Base-by-base conservation (phyloP, 2,329 filamentous ascomycete species). In the Parastagonospora nodorum region DNA sequence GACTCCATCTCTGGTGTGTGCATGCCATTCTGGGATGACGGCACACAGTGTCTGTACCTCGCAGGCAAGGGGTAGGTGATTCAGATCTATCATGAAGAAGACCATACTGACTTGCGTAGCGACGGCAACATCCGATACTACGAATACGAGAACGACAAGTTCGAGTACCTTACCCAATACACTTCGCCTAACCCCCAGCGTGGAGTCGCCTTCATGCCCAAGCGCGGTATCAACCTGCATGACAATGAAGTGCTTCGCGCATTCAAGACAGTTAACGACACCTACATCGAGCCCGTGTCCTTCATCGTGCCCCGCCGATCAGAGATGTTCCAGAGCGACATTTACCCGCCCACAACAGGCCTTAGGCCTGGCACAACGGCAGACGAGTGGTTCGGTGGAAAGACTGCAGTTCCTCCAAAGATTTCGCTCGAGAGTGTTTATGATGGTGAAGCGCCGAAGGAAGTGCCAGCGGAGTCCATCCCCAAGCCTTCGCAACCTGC, bases 21-120 rank as follows among this genome's bases (percentile, higher is more conserved):
- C 82, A 97, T 99, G 90, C 94, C 94, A 29, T 97, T 99, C 84
- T 99, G 94, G 94, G 94, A 99, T 73, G 93, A 97, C 54, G 91
- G 92, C 54, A 96, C 90, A 45, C 92, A 94, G 78, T 95, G 91
- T 73, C 81, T 99, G 69, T 99, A 97, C 77, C 84, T 99, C 71
- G 94, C 94, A 67, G 94, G 94, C 72, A 97, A 97, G 81, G 94
- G 93, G 90, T 93, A 77, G 80, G 88, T 77, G 31, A 8, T 19
- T 2, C 32, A 28, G 7, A 19, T 1, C 16, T 29, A 19, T 14
- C 9, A 5, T 4, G 28, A 5, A 39, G 2, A 19, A 19, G 10
- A 27, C 5, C 2, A 32, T 31, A 33, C 58, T 71, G 32, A 67
- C 43, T 28, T 31, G 8, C 9, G 28, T 12, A 94, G 90, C 75